These are phyloP conservation scores for Sporothrix pseudoabietina DNA, from an alignment of 2,329 filamentous ascomycete species.

Conservation along the genomic window DNA sequence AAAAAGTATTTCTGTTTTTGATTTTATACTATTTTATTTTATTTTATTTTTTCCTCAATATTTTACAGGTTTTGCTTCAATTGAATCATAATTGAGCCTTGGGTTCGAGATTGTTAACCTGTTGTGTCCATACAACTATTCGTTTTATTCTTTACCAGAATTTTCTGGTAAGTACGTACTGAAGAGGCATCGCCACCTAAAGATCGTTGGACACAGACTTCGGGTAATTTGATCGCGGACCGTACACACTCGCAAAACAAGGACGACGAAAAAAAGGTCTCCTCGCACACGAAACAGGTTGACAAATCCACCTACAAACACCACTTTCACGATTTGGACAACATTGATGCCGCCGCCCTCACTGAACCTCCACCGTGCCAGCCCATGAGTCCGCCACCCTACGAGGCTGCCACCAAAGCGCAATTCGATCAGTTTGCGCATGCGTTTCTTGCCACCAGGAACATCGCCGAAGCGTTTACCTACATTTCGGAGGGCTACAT, in stretches of 20 bases:
- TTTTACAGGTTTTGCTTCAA: not conserved
- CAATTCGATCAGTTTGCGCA: constrained; percentile 38
- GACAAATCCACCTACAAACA: not conserved
- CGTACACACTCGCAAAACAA: not conserved
- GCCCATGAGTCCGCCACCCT: constrained; percentile 35
- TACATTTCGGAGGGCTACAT: constrained; percentile 38
- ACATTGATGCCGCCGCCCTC: not conserved
- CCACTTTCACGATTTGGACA: not conserved
- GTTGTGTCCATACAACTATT: not conserved
- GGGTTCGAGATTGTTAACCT: not conserved
- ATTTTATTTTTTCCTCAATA: not conserved
- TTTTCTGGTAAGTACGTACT: too few relatives aligned
- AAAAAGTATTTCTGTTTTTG: not conserved
- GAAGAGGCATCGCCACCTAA: not conserved
- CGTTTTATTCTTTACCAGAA: too few relatives aligned
- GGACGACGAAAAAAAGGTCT: not conserved
- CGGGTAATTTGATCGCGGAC: not conserved
- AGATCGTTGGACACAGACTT: not conserved
- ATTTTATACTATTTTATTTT: not conserved
- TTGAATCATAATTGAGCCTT: too few relatives aligned
- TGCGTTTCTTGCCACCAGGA: constrained; percentile 37
- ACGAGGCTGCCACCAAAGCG: constrained; percentile 35
- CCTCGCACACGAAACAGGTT: not conserved
- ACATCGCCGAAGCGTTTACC: constrained; percentile 37
- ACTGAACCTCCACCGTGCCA: constrained; percentile 29